Base-by-base conservation (phyloP, 2,329 filamentous ascomycete species). In the Zymoseptoria crescenta region DNA sequence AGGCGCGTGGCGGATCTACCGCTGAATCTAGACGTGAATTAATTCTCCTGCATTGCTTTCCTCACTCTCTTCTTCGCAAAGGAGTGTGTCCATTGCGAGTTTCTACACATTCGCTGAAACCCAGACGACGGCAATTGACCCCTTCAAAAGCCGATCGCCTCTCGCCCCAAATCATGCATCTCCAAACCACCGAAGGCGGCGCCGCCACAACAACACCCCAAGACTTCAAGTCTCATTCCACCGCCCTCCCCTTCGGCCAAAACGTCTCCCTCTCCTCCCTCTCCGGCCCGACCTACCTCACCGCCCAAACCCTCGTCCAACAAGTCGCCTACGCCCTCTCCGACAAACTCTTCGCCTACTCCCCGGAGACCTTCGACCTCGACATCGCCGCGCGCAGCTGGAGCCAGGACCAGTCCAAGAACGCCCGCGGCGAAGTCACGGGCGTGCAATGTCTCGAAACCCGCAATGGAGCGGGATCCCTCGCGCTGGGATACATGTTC, bases 301-400 rank as follows among this genome's bases (percentile, higher is more conserved):
- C 93, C 49, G 89, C 91, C 29, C 94, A 99, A 77, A 86, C 91
- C 21, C 84, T 99, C 58, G 88, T 97, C 65, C 94, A 99, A 79
- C 94, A 99, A 77, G 88, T 97, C 65, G 91, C 93, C 62, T 99
- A 96, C 78, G 84, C 89, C 64, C 82, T 99, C 62, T 97, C 93
- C 58, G 92, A 97, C 80, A 96, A 96, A 81, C 86, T 97, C 77
- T 99, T 96, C 79, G 89, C 92, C 58, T 97, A 96, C 80, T 97
- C 93, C 2, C 91, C 92, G 28, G 89, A 96, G 70, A 89, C 90
- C 13, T 97, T 96, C 71, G 89, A 95, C 72, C 83, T 99, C 64
- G 93, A 97, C 74, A 76, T 87, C 62, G 91, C 92, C 52, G 86
- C 89, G 56, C 88, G 87, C 74, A 76, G 84, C 66, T 99, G 94